These are phyloP conservation scores for Arabidopsis suecica DNA, from an alignment of 345 rosid genomes.

Conservation along the genomic window DNA sequence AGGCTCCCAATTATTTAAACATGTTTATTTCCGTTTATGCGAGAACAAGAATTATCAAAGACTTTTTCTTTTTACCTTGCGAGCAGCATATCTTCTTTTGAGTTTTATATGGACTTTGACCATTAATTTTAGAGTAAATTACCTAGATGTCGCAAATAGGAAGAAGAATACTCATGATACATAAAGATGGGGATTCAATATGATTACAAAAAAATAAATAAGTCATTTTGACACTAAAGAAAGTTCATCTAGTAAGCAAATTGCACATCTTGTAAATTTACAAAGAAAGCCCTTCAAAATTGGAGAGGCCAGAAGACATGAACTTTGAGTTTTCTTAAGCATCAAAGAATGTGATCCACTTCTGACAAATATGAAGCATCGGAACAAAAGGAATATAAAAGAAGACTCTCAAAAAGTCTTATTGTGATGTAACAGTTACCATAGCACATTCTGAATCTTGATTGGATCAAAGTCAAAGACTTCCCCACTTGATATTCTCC, in stretches of 20 bases:
- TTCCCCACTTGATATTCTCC: constrained; percentile 24
- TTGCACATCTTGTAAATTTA: background rate
- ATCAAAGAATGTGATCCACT: constrained; percentile 29
- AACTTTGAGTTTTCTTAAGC: background rate
- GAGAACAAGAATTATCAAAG: constrained; percentile 11
- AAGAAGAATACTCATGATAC: background rate
- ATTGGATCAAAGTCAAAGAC: constrained; percentile 37
- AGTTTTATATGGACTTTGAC: background rate
- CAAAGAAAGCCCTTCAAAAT: constrained; percentile 12
- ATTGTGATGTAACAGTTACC: constrained; percentile 33
- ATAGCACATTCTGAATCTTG: constrained; percentile 21
- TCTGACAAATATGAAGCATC: constrained; percentile 37
- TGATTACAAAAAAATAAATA: background rate
- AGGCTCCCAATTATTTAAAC: constrained; percentile 23
- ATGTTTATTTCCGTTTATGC: constrained; percentile 25
- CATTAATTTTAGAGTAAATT: background rate
- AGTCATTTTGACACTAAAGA: constrained; percentile 50
- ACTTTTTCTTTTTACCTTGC: background rate
- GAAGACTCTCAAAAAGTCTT: constrained; percentile 35
- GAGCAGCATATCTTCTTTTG: constrained; percentile 10
- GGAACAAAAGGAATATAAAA: constrained; percentile 21
- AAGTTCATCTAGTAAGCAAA: background rate
- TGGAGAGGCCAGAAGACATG: constrained; percentile 31
- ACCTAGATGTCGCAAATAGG: background rate
- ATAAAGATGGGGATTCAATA: background rate